Percentiles rank a stretch among this genome's conserved stretches.
Evolutionary conservation across 202 grass and related monocot species (phyloP).

Genomic region (Zoysia matrella): DNA sequence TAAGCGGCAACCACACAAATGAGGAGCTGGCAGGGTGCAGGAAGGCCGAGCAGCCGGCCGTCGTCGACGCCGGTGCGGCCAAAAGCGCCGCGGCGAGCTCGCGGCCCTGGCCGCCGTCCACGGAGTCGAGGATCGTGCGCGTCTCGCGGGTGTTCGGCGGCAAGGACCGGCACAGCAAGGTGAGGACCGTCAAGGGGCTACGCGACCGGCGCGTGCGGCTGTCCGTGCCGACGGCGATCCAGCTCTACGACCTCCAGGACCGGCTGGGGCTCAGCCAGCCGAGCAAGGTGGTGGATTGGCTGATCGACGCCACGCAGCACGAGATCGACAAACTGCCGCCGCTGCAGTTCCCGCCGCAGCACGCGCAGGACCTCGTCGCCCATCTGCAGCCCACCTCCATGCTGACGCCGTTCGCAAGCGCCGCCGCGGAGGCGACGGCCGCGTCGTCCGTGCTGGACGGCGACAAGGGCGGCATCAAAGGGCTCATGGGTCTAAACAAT

Average conservation of each 20-base stretch:
- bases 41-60: conserved; percentile 23
- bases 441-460: conserved; percentile 18
- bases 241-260: conserved; percentile 98
- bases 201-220: conserved; percentile 85
- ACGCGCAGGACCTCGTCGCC: conserved; percentile 49
- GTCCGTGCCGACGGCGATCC: conserved; percentile 86
- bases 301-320: conserved; percentile 70
- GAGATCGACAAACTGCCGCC: conserved; percentile 96
- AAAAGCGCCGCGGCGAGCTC: conserved; percentile 37
- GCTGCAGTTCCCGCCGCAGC: conserved; percentile 64
- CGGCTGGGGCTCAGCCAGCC: conserved; percentile 87
- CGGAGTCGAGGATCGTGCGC: conserved; percentile 84
- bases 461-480: conserved; percentile 36
- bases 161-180: conserved; percentile 96
- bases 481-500: conserved; percentile 50
- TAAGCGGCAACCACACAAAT: conserved; percentile 36
- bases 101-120: conserved; percentile 71
- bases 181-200: conserved; percentile 81
- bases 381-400: conserved; percentile 44
- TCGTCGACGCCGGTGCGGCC: not conserved
- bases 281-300: conserved; percentile 96
- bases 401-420: conserved; percentile 32
- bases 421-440: not conserved
- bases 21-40: conserved; percentile 27
- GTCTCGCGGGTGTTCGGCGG: conserved; percentile 89